phyloP scores from a whole-genome alignment of 257 asterid genomes.

The Anisodus acutangulus region DNA sequence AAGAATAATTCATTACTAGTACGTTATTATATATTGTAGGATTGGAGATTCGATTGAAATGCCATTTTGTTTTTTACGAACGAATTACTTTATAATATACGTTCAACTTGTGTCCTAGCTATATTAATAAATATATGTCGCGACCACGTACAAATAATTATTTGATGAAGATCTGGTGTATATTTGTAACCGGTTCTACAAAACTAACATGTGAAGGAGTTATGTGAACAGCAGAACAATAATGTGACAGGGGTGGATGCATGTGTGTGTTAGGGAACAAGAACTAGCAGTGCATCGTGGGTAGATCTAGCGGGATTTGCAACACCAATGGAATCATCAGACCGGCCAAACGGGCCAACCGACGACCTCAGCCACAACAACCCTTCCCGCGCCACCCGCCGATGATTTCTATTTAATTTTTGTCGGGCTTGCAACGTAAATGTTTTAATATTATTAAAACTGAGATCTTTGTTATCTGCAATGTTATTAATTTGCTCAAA shows the following conservation, averaged over 20 bases:
- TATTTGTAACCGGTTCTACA: not conserved
- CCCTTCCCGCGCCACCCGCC: not conserved
- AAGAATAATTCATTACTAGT: not conserved
- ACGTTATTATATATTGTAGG: not conserved
- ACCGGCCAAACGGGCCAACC: not conserved
- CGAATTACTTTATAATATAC: not conserved
- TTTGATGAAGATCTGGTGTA: not conserved
- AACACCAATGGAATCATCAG: not conserved
- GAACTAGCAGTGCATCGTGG: constrained; percentile 11
- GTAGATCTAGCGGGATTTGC: not conserved
- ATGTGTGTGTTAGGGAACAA: constrained; percentile 23
- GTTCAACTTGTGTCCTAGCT: not conserved
- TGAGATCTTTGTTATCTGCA: not conserved
- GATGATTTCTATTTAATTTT: not conserved
- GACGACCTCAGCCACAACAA: not conserved
- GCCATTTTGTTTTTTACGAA: not conserved
- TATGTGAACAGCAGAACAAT: not conserved
- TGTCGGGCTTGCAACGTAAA: not conserved
- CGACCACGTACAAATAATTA: not conserved
- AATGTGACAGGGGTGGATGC: not conserved
- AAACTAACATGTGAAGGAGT: constrained; percentile 22
- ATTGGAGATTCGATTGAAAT: constrained; percentile 21
- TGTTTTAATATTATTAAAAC: not conserved
- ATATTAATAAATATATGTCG: not conserved
- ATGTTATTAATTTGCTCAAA: not conserved